Base-by-base conservation (phyloP, 2,329 filamentous ascomycete genomes). In the Neophaeococcomyces aloes region DNA sequence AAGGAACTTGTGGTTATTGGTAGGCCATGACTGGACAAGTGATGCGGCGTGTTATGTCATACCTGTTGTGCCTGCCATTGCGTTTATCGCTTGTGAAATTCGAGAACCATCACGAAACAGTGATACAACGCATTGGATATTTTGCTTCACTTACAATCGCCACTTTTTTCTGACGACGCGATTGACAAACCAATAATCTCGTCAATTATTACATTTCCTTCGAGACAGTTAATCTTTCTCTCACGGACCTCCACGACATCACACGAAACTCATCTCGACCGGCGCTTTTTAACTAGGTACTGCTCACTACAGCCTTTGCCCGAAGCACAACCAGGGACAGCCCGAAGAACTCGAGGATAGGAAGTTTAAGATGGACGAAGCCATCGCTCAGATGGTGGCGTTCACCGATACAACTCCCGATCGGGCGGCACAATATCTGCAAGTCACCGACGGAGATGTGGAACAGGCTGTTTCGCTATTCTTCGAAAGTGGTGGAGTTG, bases 391-490 rank as follows among this genome's bases (percentile, higher is more conserved):
- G 57, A 95, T 98, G 62, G 78, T 79, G 57, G 72, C 75, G 64
- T 83, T 98, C 61, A 96, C 91, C 30, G 81, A 79, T 54, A 77
- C 83, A 47, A 78, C 73, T 49, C 74, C 80, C 21, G 72, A 81
- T 52, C 78, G 88, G 50, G 91, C 89, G 23, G 76, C 78, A 49
- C 82, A 84, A 54, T 94, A 93, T 63, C 75, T 96, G 37, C 76
- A 83, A 55, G 75, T 98, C 59, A 81, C 87, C n/a, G 83, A 86
- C 54, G 80, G 80, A 57, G 82, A 94, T 59, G 70, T 89, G 40
- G 79, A 86, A 63, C 83, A 89, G 58, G 91, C 91, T 19, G 81
- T 95, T 56, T 79, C 86, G 58, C 78, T 96, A 10, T 98, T 80
- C 67, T 96, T 86, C 63, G 86, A 93, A 59, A 91, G 83, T 60